Base-by-base conservation (phyloP, 1,284 basidiomycete species). In the Lignosus rhinocerotis region DNA sequence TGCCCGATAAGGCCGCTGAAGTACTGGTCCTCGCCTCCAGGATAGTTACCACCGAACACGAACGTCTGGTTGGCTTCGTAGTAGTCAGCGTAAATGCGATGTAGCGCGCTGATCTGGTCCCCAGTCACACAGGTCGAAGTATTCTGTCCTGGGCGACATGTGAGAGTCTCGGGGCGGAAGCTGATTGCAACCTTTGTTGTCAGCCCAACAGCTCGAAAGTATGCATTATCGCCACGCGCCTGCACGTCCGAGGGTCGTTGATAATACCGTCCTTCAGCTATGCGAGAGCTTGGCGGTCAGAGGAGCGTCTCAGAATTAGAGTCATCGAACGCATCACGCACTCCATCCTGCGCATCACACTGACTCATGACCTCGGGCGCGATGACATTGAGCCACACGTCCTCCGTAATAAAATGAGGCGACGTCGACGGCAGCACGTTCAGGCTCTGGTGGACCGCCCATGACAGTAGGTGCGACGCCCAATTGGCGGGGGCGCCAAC, bases 221-320 rank as follows among this genome's bases (percentile, higher is more conserved):
- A 25, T 25, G 25, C 25, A n/a, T 10, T 6, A 17, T 11, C 21
- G 50, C 10, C 32, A 30, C 65, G 25, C 33, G 69, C 61, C 66
- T 60, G 69, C 75, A 76, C 14, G 59, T 59, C 39, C 67, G 67
- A 1, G 75, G 74, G 42, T 74, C 69, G 48, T 67, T 71, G 53
- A 75, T 71, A 58, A 75, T 70, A 2, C 71, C 71, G 55, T 75
- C 74, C 2, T 49, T 51, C 12, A 70, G 47, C 68, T 70, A 46
- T 21, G 43, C 16, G 11, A 30, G 45, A 39, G 0, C 6, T n/a
- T 34, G 25, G 25, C 25, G 25, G 25, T 60, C 42, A 50, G 46
- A 17, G 9, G 9, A 3, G 10, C 8, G 32, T 36, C 17, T 21
- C 6, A 17, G 19, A 44, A 7, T n/a, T 25, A 38, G 19, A 45